phyloP scores from a whole-genome alignment of 1,284 basidiomycete species.

The Gomphus sp. region DNA sequence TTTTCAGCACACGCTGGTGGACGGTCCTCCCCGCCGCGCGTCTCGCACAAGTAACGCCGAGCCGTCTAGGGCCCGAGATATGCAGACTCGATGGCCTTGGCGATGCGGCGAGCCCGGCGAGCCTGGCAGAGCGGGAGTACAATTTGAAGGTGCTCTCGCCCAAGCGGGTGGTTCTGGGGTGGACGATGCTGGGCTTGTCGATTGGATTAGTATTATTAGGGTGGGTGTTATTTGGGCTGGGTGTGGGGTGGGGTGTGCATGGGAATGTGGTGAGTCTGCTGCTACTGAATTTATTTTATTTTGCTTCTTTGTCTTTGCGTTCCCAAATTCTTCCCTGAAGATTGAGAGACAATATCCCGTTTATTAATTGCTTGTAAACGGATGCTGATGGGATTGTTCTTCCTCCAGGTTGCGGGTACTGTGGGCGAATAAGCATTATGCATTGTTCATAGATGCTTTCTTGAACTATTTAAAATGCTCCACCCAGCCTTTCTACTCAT shows the following conservation, averaged over 20 bases:
- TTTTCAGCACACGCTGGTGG: constrained; percentile 22
- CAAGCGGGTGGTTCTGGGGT: constrained; percentile 15
- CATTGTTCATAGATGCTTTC: too few species aligned
- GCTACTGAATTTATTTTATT: too few species aligned
- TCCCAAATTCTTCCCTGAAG: too few species aligned
- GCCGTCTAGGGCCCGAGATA: constrained; percentile 23
- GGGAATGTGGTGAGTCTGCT: constrained; percentile 16
- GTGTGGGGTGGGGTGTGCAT: too few species aligned
- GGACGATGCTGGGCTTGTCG: constrained; percentile 21
- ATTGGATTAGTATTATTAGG: constrained; percentile 28
- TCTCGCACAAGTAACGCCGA: constrained; percentile 30
- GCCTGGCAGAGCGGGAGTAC: constrained; percentile 25
- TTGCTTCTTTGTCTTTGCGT: too few species aligned
- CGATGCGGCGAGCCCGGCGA: constrained; percentile 18
- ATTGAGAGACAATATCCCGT: too few species aligned
- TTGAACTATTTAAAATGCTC: too few species aligned
- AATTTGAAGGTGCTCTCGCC: constrained; percentile 1
- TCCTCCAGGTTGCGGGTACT: too few species aligned
- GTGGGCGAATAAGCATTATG: too few species aligned
- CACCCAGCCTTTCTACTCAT: too few species aligned
- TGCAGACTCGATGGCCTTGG: constrained; percentile 21
- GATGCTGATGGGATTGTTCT: too few species aligned
- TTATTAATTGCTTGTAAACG: too few species aligned
- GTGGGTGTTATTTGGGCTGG: constrained; percentile 37
- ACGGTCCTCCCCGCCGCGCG: constrained; percentile 30